Evolutionary conservation across 2,329 filamentous ascomycete species (phyloP), one percentile per base, ranked within the genome.

Genomic region (Claviceps sp.): DNA sequence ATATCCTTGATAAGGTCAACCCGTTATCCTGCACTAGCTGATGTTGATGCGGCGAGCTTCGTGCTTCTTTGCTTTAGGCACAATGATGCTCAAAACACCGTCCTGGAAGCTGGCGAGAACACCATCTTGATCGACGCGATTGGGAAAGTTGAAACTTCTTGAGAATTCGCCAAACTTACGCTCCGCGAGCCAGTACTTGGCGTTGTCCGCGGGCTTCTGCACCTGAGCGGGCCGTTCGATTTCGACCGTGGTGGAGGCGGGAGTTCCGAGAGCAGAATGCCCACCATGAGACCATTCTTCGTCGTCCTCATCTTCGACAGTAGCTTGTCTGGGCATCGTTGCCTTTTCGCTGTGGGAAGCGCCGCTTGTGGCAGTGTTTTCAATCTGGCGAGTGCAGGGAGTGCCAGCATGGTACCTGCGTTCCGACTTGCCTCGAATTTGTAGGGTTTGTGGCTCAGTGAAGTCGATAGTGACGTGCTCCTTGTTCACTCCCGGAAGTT

Each of bases 401-500:
- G 72, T 73, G 54, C 77, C 77, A 41, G 79, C 69, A 54, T 78
- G 77, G 67, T 79, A 77, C 57, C 71, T 71, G 58, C 82, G 78
- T 68, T 89, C 85, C 52, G 81, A 76, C 57, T 75, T 79, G 62
- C 87, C 87, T 53, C 78, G 79, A 64, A 93, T 74, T 56, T 80
- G 75, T 44, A 91, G 71, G 16, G 85, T 89, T 70, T 86, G 82
- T 43, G 77, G 73, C 63, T 91, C 86, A 54, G 80, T 82, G 74
- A 90, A 91, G 63, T 91, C 86, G 63, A 91, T 85, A 63, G 77
- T 72, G 62, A 93, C 72, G 61, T 89, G 74, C 60, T 86, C 81
- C 70, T 87, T 85, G 56, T 78, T 77, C 59, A 90, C 73, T 52
- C 87, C 87, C 0, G 86, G 83, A 5, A 91, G 79, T 67, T 91